Evolutionary conservation across 78 protist genomes (phyloP).

Genomic region (Emiliania huxleyi): DNA sequence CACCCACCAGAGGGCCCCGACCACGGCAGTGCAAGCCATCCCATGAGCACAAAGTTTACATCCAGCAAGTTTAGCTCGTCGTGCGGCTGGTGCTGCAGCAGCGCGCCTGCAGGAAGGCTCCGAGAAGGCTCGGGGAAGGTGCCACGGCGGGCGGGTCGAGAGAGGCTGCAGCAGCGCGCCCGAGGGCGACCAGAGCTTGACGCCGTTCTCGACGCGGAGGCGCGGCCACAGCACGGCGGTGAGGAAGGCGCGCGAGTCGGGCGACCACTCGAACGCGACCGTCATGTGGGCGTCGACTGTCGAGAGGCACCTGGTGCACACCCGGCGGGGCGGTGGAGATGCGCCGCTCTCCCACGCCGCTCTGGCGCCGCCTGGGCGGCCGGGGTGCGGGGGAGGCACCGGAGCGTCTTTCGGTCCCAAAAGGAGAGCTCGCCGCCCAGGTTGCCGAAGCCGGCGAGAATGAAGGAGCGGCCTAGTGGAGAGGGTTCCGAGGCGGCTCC

Average conservation of each 20-base stretch:
- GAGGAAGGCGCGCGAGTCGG: constrained; percentile 40
- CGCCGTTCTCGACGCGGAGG: constrained; percentile 65
- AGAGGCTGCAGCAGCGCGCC: not conserved
- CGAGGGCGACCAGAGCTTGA: not conserved
- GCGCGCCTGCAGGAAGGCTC: too few relatives aligned
- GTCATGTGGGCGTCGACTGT: constrained; percentile 27
- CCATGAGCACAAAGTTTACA: too few relatives aligned
- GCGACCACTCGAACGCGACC: constrained; percentile 46
- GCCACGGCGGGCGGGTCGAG: too few relatives aligned
- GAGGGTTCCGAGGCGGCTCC: too few relatives aligned
- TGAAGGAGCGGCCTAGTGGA: not conserved
- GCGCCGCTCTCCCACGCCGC: too few relatives aligned
- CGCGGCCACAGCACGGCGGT: constrained; percentile 69
- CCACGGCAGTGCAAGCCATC: too few relatives aligned
- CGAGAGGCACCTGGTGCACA: too few relatives aligned
- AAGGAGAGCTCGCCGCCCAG: constrained; percentile 58
- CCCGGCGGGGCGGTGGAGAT: too few relatives aligned
- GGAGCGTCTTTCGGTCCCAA: constrained; percentile 7
- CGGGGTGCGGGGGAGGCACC: not conserved
- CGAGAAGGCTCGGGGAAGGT: too few relatives aligned
- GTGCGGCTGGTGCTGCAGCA: too few relatives aligned
- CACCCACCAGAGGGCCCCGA: too few relatives aligned
- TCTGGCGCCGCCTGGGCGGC: not conserved
- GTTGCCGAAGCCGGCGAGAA: constrained; percentile 68
- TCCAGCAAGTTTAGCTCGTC: too few relatives aligned